Conservation (phyloP, 768 basidiomycete genomes). For the Lentinula sp. region DNA sequence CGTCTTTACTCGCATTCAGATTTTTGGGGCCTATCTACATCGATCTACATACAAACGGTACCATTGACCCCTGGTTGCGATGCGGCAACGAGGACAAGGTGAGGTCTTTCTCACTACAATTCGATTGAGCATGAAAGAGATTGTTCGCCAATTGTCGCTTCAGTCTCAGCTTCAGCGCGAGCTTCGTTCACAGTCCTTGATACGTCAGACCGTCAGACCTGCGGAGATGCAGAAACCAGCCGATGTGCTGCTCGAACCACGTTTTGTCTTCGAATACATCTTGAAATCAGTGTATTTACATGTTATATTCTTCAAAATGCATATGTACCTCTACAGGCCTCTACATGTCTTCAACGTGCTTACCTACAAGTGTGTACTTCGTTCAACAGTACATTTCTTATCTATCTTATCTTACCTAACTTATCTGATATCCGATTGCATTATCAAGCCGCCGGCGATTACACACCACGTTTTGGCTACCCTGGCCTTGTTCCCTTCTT, state of each 20-base stretch:
- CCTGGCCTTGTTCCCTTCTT: background rate
- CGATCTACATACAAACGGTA: background rate
- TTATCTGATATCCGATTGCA: background rate
- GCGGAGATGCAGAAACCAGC: no score
- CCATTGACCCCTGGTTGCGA: background rate
- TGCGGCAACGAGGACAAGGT: background rate
- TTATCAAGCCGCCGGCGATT: background rate
- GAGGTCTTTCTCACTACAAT: background rate
- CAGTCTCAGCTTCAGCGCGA: background rate
- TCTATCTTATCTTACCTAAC: background rate
- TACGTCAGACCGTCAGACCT: background rate
- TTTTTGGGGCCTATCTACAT: background rate
- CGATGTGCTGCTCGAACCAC: no score
- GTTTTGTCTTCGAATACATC: no score
- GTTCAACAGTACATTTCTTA: no score
- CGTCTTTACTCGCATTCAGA: background rate
- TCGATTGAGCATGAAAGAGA: background rate
- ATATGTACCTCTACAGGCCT: no score
- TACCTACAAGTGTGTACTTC: no score
- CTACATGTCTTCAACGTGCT: no score
- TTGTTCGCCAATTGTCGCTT: background rate
- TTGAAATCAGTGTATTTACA: no score
- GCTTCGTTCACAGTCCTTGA: background rate
- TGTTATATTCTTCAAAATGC: no score
- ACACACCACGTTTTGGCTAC: slow-evolving; percentile 1